Percentiles rank a stretch among this genome's conserved stretches.
These are phyloP conservation scores for Cucurbita ficifolia DNA, from an alignment of 306 rosid species.

Conservation along the genomic window DNA sequence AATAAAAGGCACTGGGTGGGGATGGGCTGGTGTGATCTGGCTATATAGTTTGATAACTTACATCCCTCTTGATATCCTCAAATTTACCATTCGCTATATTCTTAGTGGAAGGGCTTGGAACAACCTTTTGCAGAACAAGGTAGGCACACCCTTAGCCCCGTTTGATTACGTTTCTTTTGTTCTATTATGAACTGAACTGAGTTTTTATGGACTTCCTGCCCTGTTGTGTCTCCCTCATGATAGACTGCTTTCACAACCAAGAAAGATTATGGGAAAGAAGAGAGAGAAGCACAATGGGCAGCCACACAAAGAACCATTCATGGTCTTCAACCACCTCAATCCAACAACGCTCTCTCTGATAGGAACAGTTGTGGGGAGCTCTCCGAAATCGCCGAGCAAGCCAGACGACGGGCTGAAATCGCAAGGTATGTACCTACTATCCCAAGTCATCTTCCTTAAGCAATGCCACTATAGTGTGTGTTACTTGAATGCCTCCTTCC, in stretches of 20 bases:
- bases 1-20: constrained; percentile 83
- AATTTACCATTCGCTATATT: constrained; percentile 74
- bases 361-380: constrained; percentile 67
- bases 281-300: constrained; percentile 99
- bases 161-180: no score
- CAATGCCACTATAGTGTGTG: no score
- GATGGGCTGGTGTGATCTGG: constrained; percentile 99
- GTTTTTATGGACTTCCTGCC: neutral
- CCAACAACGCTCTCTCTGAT: constrained; percentile 46
- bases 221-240: neutral
- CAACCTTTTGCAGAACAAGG: constrained; percentile 95
- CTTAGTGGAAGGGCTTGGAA: constrained; percentile 94
- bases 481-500: no score
- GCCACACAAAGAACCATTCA: constrained; percentile 92
- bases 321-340: constrained; percentile 92
- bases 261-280: constrained; percentile 98
- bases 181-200: no score
- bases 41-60: constrained; percentile 72
- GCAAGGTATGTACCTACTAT: constrained; percentile 36
- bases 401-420: constrained; percentile 91
- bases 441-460: neutral
- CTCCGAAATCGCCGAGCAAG: constrained; percentile 98
- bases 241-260: constrained; percentile 98
- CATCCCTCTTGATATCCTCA: constrained; percentile 73
- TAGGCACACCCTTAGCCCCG: constrained; percentile 26